Conservation (phyloP, 306 rosid genomes). For the Vigna trinervia region DNA sequence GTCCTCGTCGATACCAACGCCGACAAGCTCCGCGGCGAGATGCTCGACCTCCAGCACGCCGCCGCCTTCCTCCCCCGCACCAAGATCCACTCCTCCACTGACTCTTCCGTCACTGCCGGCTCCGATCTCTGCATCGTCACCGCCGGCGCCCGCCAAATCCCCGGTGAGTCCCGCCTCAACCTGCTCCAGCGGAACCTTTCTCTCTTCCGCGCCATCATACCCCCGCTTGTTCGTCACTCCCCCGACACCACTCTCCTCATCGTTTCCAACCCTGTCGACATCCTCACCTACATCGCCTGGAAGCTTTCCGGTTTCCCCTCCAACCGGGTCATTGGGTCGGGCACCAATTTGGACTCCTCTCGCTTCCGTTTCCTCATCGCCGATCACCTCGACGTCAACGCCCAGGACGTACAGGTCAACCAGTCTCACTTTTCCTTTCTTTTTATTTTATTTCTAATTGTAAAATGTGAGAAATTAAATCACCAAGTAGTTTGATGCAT, state of each 20-base stretch:
- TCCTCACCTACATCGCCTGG: conserved; percentile 84
- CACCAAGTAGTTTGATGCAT: too few species aligned
- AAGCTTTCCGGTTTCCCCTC: conserved; percentile 87
- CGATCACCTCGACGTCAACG: conserved; percentile 87
- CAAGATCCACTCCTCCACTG: conserved; percentile 70
- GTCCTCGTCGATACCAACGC: conserved; percentile 74
- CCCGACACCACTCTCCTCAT: conserved; percentile 66
- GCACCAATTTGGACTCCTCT: conserved; percentile 93
- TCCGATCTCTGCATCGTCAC: conserved; percentile 89
- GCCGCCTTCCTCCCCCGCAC: conserved; percentile 95
- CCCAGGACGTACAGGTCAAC: conserved; percentile 94
- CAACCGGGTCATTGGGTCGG: conserved; percentile 84
- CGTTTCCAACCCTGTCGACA: conserved; percentile 87
- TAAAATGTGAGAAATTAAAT: not conserved
- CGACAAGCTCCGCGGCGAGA: conserved; percentile 91
- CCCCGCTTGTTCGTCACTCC: conserved; percentile 61
- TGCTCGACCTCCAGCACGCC: conserved; percentile 92
- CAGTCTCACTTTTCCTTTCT: not conserved
- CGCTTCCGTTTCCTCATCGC: conserved; percentile 87
- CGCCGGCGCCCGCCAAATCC: conserved; percentile 82
- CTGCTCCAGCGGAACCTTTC: conserved; percentile 72
- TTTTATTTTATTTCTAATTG: not conserved
- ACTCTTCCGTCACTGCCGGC: conserved; percentile 65
- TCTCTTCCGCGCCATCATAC: conserved; percentile 66
- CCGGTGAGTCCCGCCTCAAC: conserved; percentile 80